Evolutionary conservation across 495 filamentous ascomycete genomes (phyloP), one percentile per base, ranked within the genome.

Genomic region (Penicillium roqueforti): DNA sequence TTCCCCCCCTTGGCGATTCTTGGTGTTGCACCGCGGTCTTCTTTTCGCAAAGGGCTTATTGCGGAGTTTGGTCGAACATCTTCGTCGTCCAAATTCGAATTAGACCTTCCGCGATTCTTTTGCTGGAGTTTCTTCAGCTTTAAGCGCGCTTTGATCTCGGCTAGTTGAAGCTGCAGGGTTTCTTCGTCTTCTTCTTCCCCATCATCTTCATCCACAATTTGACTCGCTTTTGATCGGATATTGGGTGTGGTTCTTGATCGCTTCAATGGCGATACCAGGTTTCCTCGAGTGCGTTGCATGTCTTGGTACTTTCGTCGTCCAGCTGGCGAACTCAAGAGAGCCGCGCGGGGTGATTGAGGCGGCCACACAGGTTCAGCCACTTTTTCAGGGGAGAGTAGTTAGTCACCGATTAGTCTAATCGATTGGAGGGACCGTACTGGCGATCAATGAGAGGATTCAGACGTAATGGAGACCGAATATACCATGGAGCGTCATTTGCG

Each of bases 181-280:
- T 97, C 92, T 62, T 97, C 93, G 60, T 98, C 93, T 25, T 97
- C 87, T 6, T 83, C 85, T 2, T 85, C 75, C 11, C 67, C 73
- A 5, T 76, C 70, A 18, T 61, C 65, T 13, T 75, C 69, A 28
- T 68, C 63, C 32, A 71, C 53, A 9, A 76, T 51, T 28, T 68
- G 67, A 4, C 52, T 45, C 11, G 71, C 62, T 59, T 67, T 69
- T 6, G 63, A 56, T 51, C 70, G 67, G 11, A 71, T 61, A 57
- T 72, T 69, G 6, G 76, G 69, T 4, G 70, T 73, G 6, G 73
- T 67, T n/a, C 54, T 63, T 45, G 75, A 68, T 40, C 69, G 71
- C 65, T 80, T 85, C 43, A 81, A 67, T 1, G 88, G 86, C 2
- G 88, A 91, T 0, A 82, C 81, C 0, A 83, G 80, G 8, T 83